Base-by-base conservation (phyloP, 345 rosid genomes). In the Salix arbutifolia region DNA sequence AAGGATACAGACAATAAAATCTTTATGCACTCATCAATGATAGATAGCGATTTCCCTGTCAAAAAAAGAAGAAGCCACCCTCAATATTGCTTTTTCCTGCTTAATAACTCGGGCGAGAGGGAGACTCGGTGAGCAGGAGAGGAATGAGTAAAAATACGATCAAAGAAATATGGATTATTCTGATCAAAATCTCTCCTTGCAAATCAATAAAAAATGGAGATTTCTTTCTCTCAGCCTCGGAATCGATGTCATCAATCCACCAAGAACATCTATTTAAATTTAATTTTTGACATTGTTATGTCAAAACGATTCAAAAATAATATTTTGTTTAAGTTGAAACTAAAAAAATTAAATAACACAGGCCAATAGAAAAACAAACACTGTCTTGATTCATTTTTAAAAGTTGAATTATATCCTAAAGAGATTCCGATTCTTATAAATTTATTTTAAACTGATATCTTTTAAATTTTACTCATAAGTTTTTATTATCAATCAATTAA, bases 171-270 rank as follows among this genome's bases (percentile, higher is more conserved):
- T 21, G 53, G 53, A 53, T 53, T 21, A 0, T 10, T 8, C 0
- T 2, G 60, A n/a, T 0, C 9, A 8, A 53, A 53, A 53, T 8
- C 58, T 6, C 58, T 6, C 23, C 58, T 7, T 52, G 58, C 23
- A 52, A 52, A 52, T 4, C 1, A 18, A 16, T 16, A 18, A 48
- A 48, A 44, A 44, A 44, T 35, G 69, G 46, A 42, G 70, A 18
- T 19, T 30, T 21, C 7, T 2, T 6, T 23, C 40, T 60, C 3
- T 67, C 35, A 40, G 37, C n/a, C 58, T 26, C 5, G 7, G 38
- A 68, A 25, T 37, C 9, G 66, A 19, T 50, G 78, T 76, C 73
- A 67, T 30, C 23, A 52, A 60, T 76, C 18, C 13, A 56, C 23
- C 10, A 19, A 31, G 6, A 4, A 52, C 18, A 67, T n/a, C 7